Evolutionary conservation across 2,329 filamentous ascomycete genomes (phyloP).

Genomic region (Diplodia sapinea): DNA sequence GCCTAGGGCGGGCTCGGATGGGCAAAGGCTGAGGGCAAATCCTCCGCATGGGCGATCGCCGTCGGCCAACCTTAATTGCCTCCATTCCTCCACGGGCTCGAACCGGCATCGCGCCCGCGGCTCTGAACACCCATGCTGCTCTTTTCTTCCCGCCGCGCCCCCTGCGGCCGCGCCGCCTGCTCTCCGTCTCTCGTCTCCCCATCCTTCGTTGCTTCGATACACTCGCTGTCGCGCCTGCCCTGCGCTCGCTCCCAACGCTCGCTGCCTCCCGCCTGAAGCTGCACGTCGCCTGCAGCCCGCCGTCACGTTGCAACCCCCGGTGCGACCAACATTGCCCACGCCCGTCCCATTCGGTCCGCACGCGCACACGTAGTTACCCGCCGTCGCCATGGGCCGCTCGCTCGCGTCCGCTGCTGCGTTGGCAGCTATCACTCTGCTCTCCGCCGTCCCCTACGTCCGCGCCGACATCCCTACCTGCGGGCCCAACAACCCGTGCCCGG

Average conservation of each 20-base stretch:
- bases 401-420: slow-evolving; percentile 26
- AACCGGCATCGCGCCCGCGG: slow-evolving; percentile 11
- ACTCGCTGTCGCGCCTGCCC: slow-evolving; percentile 6
- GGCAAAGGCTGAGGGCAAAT: slow-evolving; percentile 20
- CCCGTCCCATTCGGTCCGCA: slow-evolving; percentile 7
- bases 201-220: background rate
- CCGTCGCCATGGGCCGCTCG: slow-evolving; percentile 31
- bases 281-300: slow-evolving; percentile 4
- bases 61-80: slow-evolving; percentile 24
- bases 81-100: slow-evolving; percentile 27
- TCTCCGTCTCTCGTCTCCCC: background rate
- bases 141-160: slow-evolving; percentile 17
- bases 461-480: slow-evolving; percentile 48
- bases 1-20: background rate
- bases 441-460: slow-evolving; percentile 39
- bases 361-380: slow-evolving; percentile 3
- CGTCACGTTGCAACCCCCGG: slow-evolving; percentile 2
- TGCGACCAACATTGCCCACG: slow-evolving; percentile 1
- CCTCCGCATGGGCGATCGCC: slow-evolving; percentile 24
- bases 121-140: slow-evolving; percentile 12
- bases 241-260: slow-evolving; percentile 5
- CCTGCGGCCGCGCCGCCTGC: background rate
- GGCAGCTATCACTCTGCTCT: slow-evolving; percentile 35
- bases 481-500: slow-evolving; percentile 67
- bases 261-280: background rate